phyloP scores from a whole-genome alignment of 345 rosid genomes.

The Carallia brachiata region DNA sequence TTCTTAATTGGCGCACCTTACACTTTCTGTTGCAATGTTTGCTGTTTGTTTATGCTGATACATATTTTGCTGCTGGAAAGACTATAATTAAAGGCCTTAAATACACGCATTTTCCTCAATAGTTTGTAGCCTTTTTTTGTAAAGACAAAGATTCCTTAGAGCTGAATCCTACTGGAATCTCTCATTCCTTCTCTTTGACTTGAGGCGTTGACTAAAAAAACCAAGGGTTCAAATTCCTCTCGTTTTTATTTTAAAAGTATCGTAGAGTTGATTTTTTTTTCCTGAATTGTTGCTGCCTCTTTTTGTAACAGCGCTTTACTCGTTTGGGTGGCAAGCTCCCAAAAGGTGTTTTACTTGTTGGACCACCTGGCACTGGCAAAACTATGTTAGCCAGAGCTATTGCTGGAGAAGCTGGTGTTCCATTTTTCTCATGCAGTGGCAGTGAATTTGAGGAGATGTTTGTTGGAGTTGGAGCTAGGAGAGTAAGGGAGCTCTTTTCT shows the following conservation, averaged over 20 bases:
- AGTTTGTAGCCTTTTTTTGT: not conserved
- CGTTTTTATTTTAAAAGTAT: not conserved
- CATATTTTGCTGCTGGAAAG: no score
- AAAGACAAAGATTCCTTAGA: no score
- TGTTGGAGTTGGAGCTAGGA: constrained; percentile 98
- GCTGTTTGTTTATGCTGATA: not conserved
- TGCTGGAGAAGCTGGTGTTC: constrained; percentile 99
- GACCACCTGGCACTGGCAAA: constrained; percentile 99
- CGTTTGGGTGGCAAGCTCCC: constrained; percentile 98
- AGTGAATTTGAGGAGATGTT: constrained; percentile 99
- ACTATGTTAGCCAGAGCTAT: constrained; percentile 98
- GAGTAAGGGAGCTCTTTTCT: constrained; percentile 96
- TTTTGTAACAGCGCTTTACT: constrained; percentile 78
- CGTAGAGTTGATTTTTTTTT: not conserved
- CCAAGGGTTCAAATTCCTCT: no score
- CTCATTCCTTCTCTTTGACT: no score
- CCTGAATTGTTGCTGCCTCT: constrained; percentile 4
- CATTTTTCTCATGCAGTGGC: constrained; percentile 98
- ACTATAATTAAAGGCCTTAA: no score
- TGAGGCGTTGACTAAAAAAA: no score
- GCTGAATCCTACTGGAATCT: no score
- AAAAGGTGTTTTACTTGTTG: constrained; percentile 93
- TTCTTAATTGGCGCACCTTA: not conserved
- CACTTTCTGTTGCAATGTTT: not conserved
- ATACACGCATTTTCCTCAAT: not conserved